Base-by-base conservation (phyloP, 192 early-diverging fungal species). In the Coemansia sp. region DNA sequence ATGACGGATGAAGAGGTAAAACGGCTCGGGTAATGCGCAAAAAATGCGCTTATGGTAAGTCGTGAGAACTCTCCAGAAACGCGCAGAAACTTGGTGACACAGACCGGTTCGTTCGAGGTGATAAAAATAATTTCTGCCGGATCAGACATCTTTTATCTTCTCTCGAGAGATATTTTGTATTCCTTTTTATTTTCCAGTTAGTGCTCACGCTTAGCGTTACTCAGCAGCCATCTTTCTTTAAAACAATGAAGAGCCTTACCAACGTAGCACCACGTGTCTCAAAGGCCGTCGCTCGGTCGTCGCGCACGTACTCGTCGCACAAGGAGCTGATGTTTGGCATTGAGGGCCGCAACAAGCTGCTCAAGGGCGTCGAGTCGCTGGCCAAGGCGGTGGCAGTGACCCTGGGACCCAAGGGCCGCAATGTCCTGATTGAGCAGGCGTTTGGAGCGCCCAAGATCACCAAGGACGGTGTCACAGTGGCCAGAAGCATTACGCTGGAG, bases 391-490 rank as follows among this genome's bases (percentile, higher is more conserved):
- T 99, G 19, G 96, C 98, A n/a, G 93, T 95, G 66, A 99, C 98
- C 39, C 89, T 99, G 22, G 98, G 98, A 29, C 98, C 98, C 66
- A 98, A 98, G 85, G 98, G 98, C 71, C 88, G 98, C 71, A 97
- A 97, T 75, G 98, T 99, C 19, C 85, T 99, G 63, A 99, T 99
- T 74, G 94, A 97, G 79, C 97, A 99, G 81, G 75, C 93, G 38
- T 99, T 96, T 65, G 97, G 96, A 38, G 87, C 89, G 39, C 97
- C 97, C 65, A 98, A 98, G 87, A 99, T 99, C 84, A 99, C 98
- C 78, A 99, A 99, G 90, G 98, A 99, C 80, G 98, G 98, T 79
- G 98, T 99, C 41, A 95, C 98, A 54, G 98, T 99, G 21, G 98
- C 98, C 58, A 98, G 98, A 86, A 89, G 93, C 66, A 94, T 99